Conservation (phyloP, 1,139 yeast species). For the Sugiyamaella xylanicola region DNA sequence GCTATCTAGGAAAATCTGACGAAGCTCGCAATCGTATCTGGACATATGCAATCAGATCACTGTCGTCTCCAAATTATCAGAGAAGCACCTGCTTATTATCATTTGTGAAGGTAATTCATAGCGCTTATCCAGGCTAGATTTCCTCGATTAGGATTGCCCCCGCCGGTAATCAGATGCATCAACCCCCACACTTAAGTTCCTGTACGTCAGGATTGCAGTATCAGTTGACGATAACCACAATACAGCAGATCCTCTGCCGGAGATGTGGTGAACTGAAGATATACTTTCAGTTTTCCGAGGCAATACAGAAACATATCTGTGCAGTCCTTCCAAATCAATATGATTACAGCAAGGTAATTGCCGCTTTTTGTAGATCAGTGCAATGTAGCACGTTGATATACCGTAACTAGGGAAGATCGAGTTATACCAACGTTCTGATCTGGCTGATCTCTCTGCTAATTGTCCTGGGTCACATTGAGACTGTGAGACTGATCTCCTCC, state of each 20-base stretch:
- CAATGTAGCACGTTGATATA: background rate
- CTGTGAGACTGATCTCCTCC: background rate
- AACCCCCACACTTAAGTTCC: background rate
- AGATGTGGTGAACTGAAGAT: too few relatives aligned
- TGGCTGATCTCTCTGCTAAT: background rate
- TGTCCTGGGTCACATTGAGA: background rate
- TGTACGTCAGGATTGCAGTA: background rate
- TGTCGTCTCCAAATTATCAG: background rate
- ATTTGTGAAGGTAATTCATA: background rate
- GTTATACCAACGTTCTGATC: background rate
- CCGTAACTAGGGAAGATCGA: background rate
- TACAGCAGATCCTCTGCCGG: too few relatives aligned
- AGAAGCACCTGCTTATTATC: background rate
- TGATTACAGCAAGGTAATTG: too few relatives aligned
- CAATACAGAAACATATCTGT: too few relatives aligned
- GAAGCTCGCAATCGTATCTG: background rate
- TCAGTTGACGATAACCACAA: background rate
- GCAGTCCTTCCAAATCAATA: too few relatives aligned
- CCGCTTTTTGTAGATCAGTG: background rate
- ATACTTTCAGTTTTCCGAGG: too few relatives aligned
- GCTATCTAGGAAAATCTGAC: background rate
- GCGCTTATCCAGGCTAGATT: background rate
- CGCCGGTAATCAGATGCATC: background rate
- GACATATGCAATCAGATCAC: background rate
- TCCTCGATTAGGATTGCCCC: slow-evolving; percentile 1